Evolutionary conservation across 2,329 filamentous ascomycete genomes (phyloP).

Genomic region (Aspergillus alliaceus): DNA sequence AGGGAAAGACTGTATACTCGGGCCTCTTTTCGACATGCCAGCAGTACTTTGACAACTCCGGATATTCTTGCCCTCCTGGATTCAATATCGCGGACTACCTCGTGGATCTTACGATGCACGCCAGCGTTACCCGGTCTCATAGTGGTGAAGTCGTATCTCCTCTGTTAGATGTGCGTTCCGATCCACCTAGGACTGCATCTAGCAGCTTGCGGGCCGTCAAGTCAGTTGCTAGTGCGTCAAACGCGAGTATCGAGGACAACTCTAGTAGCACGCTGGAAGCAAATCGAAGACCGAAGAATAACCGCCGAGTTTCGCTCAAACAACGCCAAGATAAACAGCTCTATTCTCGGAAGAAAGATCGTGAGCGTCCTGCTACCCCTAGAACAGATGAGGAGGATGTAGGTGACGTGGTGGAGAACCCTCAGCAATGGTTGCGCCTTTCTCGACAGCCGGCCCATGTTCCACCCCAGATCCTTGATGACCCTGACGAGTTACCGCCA

Average conservation of each 20-base stretch:
- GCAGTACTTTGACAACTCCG: slow-evolving; percentile 85
- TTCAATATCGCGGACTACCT: slow-evolving; percentile 99
- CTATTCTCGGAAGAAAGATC: slow-evolving; percentile 76
- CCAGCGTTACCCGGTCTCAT: slow-evolving; percentile 59
- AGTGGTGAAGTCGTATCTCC: slow-evolving; percentile 53
- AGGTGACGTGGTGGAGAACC: slow-evolving; percentile 51
- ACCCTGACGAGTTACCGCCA: slow-evolving; percentile 62
- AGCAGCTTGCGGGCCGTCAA: slow-evolving; percentile 88
- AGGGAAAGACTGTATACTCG: slow-evolving; percentile 88
- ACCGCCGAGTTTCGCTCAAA: slow-evolving; percentile 77
- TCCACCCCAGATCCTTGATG: slow-evolving; percentile 65
- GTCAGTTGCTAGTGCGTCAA: slow-evolving; percentile 82
- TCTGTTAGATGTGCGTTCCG: slow-evolving; percentile 59
- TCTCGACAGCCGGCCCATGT: slow-evolving; percentile 55
- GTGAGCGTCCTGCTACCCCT: slow-evolving; percentile 58
- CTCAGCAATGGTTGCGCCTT: slow-evolving; percentile 61
- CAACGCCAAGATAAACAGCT: slow-evolving; percentile 86
- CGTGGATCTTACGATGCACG: slow-evolving; percentile 97
- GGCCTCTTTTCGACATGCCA: slow-evolving; percentile 88
- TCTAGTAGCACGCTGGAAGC: slow-evolving; percentile 63
- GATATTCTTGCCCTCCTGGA: slow-evolving; percentile 89
- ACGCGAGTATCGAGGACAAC: slow-evolving; percentile 67
- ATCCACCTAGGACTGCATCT: slow-evolving; percentile 69
- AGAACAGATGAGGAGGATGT: slow-evolving; percentile 63
- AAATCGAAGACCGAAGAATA: slow-evolving; percentile 64